phyloP scores from a whole-genome alignment of 495 filamentous ascomycete genomes.

The Lasiosphaeriaceae sp. region DNA sequence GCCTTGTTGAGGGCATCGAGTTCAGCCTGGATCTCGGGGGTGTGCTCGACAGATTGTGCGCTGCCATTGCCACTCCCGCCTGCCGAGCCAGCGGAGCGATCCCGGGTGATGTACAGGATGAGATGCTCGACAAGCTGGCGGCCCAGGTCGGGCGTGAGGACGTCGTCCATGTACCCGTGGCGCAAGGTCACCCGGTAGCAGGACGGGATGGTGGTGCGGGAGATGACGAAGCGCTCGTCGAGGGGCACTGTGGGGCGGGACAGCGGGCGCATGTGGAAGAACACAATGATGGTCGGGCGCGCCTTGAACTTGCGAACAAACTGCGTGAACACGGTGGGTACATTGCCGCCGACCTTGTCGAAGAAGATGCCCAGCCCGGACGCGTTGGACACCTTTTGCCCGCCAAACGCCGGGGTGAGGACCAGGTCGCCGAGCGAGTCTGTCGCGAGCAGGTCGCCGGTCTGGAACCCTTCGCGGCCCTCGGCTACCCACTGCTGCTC shows the following conservation, averaged over 20 bases:
- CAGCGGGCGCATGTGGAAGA: conserved; percentile 56
- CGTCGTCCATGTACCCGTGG: conserved; percentile 61
- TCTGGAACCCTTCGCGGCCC: conserved; percentile 50
- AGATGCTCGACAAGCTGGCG: conserved; percentile 51
- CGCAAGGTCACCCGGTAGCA: conserved; percentile 61
- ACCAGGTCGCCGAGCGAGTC: conserved; percentile 7
- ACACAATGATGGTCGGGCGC: conserved; percentile 49
- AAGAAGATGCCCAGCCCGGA: conserved; percentile 59
- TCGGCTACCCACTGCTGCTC: conserved; percentile 69
- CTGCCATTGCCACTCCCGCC: background rate
- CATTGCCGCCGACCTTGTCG: conserved; percentile 51
- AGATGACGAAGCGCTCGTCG: conserved; percentile 31
- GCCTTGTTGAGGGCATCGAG: conserved; percentile 47
- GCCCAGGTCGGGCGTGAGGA: conserved; percentile 56
- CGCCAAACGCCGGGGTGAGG: conserved; percentile 36
- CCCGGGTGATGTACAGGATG: conserved; percentile 19
- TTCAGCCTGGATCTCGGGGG: conserved; percentile 29
- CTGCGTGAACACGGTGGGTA: conserved; percentile 54
- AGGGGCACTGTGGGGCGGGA: conserved; percentile 41
- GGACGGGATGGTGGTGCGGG: conserved; percentile 42
- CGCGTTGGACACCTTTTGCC: conserved; percentile 32
- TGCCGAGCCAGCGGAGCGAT: conserved; percentile 14
- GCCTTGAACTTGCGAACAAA: conserved; percentile 56
- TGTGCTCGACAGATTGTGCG: conserved; percentile 19
- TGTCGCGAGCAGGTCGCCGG: conserved; percentile 35